phyloP scores from a whole-genome alignment of 2,329 filamentous ascomycete genomes.

The Didymella glomerata region DNA sequence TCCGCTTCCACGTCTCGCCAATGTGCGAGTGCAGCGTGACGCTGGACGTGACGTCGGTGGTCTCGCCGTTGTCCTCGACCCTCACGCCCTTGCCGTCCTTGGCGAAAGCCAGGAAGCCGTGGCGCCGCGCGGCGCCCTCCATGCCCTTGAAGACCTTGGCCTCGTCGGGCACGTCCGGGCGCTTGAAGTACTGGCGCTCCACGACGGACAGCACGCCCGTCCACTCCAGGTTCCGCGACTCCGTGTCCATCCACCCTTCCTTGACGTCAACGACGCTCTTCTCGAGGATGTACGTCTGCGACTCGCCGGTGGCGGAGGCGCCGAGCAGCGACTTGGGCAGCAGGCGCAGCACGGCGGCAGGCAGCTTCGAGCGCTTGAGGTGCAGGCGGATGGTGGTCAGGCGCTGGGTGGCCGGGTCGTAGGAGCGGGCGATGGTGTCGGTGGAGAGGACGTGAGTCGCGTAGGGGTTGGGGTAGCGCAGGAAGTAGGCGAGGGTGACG shows the following conservation, averaged over 20 bases:
- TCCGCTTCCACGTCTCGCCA: slow-evolving; percentile 70
- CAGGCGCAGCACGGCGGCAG: slow-evolving; percentile 76
- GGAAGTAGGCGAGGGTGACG: slow-evolving; percentile 87
- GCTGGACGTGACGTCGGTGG: slow-evolving; percentile 75
- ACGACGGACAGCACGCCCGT: slow-evolving; percentile 81
- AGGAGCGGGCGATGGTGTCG: slow-evolving; percentile 78
- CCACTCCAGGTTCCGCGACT: slow-evolving; percentile 83
- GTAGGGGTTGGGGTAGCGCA: slow-evolving; percentile 88
- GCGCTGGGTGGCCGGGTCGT: slow-evolving; percentile 76
- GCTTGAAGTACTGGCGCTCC: slow-evolving; percentile 75
- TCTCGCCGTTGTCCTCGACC: slow-evolving; percentile 47
- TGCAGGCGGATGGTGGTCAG: slow-evolving; percentile 82
- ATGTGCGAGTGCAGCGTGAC: slow-evolving; percentile 77
- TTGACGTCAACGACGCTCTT: slow-evolving; percentile 80
- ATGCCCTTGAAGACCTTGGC: slow-evolving; percentile 43
- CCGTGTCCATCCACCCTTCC: slow-evolving; percentile 83
- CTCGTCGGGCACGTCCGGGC: slow-evolving; percentile 48
- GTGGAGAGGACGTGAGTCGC: slow-evolving; percentile 82
- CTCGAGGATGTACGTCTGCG: slow-evolving; percentile 82
- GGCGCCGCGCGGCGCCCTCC: slow-evolving; percentile 42
- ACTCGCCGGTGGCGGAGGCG: slow-evolving; percentile 65
- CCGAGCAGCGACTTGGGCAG: slow-evolving; percentile 75
- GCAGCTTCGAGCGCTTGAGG: slow-evolving; percentile 81
- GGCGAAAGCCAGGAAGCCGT: slow-evolving; percentile 45
- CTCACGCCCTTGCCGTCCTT: slow-evolving; percentile 32